Percentiles rank a stretch among this genome's conserved stretches.
Conservation (phyloP, 148 eudicot genomes). For the Drosera capensis region DNA sequence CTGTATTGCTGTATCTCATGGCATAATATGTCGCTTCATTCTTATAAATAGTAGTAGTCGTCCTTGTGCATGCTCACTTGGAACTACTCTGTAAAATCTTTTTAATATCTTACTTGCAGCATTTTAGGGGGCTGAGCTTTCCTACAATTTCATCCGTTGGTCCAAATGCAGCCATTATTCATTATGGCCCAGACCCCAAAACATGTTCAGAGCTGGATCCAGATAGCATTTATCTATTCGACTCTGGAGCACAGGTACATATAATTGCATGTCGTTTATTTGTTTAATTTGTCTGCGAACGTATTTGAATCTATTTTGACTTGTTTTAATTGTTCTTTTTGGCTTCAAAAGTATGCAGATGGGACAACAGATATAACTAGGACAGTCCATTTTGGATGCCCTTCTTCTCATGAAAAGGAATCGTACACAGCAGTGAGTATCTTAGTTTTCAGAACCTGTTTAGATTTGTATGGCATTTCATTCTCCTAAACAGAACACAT, state of each 20-base stretch:
- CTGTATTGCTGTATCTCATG: too few species aligned
- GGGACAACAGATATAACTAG: constrained; percentile 97
- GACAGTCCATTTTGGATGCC: constrained; percentile 90
- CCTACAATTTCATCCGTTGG: constrained; percentile 96
- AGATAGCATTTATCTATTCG: constrained; percentile 66
- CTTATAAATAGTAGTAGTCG: too few species aligned
- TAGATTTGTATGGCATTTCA: background rate
- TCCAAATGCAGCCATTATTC: constrained; percentile 86
- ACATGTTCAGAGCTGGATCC: constrained; percentile 90
- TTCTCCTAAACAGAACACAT: background rate
- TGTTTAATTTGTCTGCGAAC: background rate
- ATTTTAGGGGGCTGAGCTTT: constrained; percentile 86
- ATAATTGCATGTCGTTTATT: constrained; percentile 2
- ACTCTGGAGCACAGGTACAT: constrained; percentile 92
- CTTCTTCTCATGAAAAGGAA: constrained; percentile 83
- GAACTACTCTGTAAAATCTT: constrained; percentile 1
- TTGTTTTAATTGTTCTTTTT: background rate
- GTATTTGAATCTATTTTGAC: background rate
- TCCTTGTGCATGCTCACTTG: too few species aligned
- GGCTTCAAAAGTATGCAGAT: constrained; percentile 52
- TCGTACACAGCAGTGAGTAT: constrained; percentile 84
- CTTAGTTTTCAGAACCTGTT: background rate
- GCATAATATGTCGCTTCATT: too few species aligned
- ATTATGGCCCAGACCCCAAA: constrained; percentile 61
- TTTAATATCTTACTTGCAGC: constrained; percentile 23